These are phyloP conservation scores for Nothophaeocryptopus gaeumannii DNA, from an alignment of 2,329 filamentous ascomycete genomes.

Conservation along the genomic window DNA sequence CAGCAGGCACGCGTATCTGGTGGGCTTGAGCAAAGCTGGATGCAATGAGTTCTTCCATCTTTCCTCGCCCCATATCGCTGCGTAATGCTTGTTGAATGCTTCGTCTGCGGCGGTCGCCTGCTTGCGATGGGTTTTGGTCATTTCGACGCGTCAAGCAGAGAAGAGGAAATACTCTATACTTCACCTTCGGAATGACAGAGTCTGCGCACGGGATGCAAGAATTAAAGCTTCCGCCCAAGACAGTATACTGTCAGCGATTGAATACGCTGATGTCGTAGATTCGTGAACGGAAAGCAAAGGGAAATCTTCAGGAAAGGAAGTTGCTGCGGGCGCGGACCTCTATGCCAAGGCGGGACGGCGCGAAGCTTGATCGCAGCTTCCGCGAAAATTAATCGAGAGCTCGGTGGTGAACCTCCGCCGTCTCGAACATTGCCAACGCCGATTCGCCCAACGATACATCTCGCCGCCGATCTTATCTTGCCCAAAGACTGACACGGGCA, in stretches of 20 bases:
- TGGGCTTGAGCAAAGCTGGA: conserved; percentile 24
- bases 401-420: neutral
- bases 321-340: too few species aligned
- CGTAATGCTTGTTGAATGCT: conserved; percentile 33
- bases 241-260: neutral
- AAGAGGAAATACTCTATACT: neutral
- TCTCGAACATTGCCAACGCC: too few species aligned
- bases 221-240: neutral
- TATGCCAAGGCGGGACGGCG: neutral
- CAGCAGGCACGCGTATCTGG: conserved; percentile 29
- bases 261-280: too few species aligned
- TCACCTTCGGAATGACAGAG: conserved; percentile 5
- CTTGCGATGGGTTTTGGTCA: conserved; percentile 29
- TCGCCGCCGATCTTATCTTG: too few species aligned
- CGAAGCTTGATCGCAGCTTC: conserved; percentile 1
- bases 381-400: conserved; percentile 7
- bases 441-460: neutral
- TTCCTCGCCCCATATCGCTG: conserved; percentile 28
- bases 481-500: too few species aligned
- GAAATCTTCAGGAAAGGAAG: too few species aligned
- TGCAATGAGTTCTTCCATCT: conserved; percentile 31
- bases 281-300: too few species aligned
- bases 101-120: conserved; percentile 25
- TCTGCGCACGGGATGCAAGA: neutral
- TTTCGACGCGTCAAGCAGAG: conserved; percentile 6